Base-by-base conservation (phyloP, 106 monocot genomes). In the Vanilla planifolia region DNA sequence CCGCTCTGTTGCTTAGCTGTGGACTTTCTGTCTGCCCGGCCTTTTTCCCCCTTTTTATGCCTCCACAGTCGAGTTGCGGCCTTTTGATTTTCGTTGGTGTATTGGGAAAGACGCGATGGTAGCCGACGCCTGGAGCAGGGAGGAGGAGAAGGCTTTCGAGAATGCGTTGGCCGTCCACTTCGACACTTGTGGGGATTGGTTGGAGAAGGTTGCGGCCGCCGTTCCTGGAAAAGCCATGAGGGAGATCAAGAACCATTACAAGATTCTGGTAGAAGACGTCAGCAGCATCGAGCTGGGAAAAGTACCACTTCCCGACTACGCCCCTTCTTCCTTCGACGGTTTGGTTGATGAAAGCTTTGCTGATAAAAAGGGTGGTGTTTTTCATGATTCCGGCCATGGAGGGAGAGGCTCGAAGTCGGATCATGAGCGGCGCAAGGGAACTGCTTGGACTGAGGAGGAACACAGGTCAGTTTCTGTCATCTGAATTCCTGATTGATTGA, bases 71-170 rank as follows among this genome's bases (percentile, higher is more conserved):
- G n/a, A n/a, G n/a, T n/a, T n/a, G n/a, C n/a, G n/a, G n/a, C n/a
- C n/a, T n/a, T n/a, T n/a, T n/a, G n/a, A n/a, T n/a, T n/a, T n/a
- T n/a, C n/a, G n/a, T n/a, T n/a, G n/a, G n/a, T n/a, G n/a, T n/a
- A n/a, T n/a, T n/a, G n/a, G n/a, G n/a, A n/a, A n/a, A n/a, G n/a
- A n/a, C n/a, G n/a, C n/a, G 35, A 57, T 57, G 57, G 35, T 57
- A 19, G 57, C 20, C 19, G 57, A 57, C 33, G 11, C 20, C 17
- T 85, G 85, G 85, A 77, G 26, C 10, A 46, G 80, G 67, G 74
- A 74, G 13, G 71, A 80, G 59, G 80, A 85, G 36, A 80, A 85
- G 67, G 74, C 67, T 32, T 80, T 85, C 48, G 85, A 85, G 70
- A 71, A 80, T 24, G 80, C 80, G 9, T 23, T 85, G 19, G 80